phyloP scores from a whole-genome alignment of 768 basidiomycete genomes.

The Leccinum disarticulatum region DNA sequence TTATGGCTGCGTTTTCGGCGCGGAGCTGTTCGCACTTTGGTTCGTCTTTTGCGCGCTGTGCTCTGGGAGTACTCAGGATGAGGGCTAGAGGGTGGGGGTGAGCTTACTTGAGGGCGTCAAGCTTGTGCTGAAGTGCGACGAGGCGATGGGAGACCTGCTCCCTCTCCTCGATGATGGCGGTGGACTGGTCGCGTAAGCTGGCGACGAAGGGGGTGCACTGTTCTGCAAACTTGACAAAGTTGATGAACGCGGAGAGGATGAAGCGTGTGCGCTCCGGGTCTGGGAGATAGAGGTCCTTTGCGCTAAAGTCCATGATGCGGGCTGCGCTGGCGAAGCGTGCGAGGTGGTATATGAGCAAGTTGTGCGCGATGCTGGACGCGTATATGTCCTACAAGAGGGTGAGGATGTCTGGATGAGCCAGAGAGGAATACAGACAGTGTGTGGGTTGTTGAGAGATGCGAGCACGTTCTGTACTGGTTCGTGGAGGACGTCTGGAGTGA shows the following conservation, averaged over 20 bases:
- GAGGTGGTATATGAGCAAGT: slow-evolving; percentile 72
- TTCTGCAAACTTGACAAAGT: slow-evolving; percentile 88
- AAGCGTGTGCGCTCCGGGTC: slow-evolving; percentile 72
- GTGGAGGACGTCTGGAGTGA: slow-evolving; percentile 57
- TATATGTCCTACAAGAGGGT: slow-evolving; percentile 59
- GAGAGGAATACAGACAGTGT: slow-evolving; percentile 45
- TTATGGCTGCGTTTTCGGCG: slow-evolving; percentile 59
- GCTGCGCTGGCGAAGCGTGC: slow-evolving; percentile 72
- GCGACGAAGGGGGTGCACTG: slow-evolving; percentile 64
- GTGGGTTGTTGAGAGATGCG: slow-evolving; percentile 47
- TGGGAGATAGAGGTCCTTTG: slow-evolving; percentile 72
- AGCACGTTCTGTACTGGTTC: slow-evolving; percentile 59
- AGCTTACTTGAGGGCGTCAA: slow-evolving; percentile 57
- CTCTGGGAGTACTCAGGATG: slow-evolving; percentile 37
- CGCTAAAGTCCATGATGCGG: slow-evolving; percentile 72
- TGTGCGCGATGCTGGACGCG: slow-evolving; percentile 53
- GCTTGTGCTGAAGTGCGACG: slow-evolving; percentile 48
- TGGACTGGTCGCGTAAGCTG: slow-evolving; percentile 60
- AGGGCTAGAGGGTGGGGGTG: background rate
- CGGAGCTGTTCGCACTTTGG: slow-evolving; percentile 61
- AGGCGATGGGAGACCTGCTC: slow-evolving; percentile 53
- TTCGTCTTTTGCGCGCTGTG: slow-evolving; percentile 66
- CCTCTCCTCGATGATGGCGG: slow-evolving; percentile 59
- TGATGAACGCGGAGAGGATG: slow-evolving; percentile 86
- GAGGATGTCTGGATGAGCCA: background rate